Evolutionary conservation across 305 asterid genomes (phyloP), one percentile per base, ranked within the genome.

Genomic region (Salvia sclarea): DNA sequence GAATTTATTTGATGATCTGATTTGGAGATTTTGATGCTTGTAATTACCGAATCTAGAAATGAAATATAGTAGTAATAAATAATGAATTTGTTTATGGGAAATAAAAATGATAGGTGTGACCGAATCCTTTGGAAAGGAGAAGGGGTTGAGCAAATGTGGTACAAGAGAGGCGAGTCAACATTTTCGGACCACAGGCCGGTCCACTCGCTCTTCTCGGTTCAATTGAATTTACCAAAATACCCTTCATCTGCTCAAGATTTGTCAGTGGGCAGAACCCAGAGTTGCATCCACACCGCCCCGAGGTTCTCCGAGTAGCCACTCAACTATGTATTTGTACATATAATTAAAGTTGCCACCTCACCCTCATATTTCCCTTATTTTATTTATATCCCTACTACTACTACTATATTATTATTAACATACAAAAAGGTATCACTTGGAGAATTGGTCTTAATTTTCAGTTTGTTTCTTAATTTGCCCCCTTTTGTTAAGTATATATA

Each of bases 151-250:
- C 98, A 92, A 61, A 35, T 82, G 74, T 86, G 77, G 48, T 92
- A 92, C 21, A 80, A 14, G 13, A 82, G 98, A 28, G 93, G 91
- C 0, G 98, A 92, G 52, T 90, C 95, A 31, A 85, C 83, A 41
- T 90, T 92, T 74, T 92, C 98, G 0, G 98, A 92, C 79, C 98
- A 92, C 77, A 81, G 98, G 68, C 97, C 98, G 1, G 98, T 92
- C 0, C 82, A 76, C 64, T 85, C 98, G 0, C 84, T 90, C 28
- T 92, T 92, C 85, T 79, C 83, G 0, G 83, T 76, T 24, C 77
- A 75, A 58, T 33, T 84, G 2, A 80, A 81, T 55, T 75, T 56
- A 45, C 75, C 84, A 18, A 68, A 18, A 10, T 28, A 16, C 75
- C 38, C 9, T 28, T 3, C 35, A 2, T 8, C 68, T 0, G 17